These are phyloP conservation scores for Erigeron philadelphicus DNA, from an alignment of 140 eudicot species.

Conservation along the genomic window DNA sequence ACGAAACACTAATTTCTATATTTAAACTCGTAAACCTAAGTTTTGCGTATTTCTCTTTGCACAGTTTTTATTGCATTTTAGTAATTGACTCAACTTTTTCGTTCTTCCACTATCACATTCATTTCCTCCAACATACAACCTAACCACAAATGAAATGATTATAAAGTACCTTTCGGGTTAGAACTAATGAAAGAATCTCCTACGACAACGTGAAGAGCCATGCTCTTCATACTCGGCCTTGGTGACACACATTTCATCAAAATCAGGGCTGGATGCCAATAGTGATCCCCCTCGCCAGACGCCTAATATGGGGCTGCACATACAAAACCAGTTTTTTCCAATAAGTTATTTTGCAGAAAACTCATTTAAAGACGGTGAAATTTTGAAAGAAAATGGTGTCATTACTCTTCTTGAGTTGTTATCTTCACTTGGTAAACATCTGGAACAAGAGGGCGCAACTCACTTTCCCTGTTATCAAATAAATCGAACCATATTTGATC, in stretches of 20 bases:
- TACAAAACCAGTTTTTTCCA: constrained; percentile 7
- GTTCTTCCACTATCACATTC: background rate
- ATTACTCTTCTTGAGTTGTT: constrained; percentile 92
- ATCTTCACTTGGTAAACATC: constrained; percentile 80
- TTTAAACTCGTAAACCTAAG: no score
- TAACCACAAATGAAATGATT: background rate
- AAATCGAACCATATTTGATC: constrained; percentile 1
- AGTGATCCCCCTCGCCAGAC: constrained; percentile 99
- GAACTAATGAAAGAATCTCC: constrained; percentile 74
- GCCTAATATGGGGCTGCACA: constrained; percentile 81
- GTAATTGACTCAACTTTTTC: background rate
- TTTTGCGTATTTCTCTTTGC: no score
- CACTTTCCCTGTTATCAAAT: constrained; percentile 63
- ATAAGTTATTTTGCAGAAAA: background rate
- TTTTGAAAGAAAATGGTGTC: constrained; percentile 3
- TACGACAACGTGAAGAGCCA: constrained; percentile 86
- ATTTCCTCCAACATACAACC: background rate
- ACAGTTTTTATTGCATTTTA: no score
- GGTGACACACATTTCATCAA: constrained; percentile 88
- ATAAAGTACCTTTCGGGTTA: constrained; percentile 20
- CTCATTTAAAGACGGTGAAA: background rate
- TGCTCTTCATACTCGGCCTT: constrained; percentile 91
- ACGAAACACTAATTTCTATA: no score
- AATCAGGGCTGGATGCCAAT: constrained; percentile 98
- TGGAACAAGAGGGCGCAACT: constrained; percentile 94